Base-by-base conservation (phyloP, 148 eudicot species). In the Agrostemma githago region DNA sequence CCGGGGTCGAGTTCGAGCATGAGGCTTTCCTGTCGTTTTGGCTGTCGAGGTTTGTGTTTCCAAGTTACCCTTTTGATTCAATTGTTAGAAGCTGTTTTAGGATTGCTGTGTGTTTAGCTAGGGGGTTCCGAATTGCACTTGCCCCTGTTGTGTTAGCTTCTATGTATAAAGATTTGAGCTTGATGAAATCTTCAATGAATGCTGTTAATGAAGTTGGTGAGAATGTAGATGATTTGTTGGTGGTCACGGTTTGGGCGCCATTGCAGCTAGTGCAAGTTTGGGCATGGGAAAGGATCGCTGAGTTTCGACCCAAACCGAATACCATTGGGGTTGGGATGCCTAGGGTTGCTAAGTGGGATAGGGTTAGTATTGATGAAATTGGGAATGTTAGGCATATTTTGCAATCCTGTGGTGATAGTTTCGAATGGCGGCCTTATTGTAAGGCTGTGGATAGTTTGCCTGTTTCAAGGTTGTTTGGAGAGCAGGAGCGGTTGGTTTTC, bases 261-360 rank as follows among this genome's bases (percentile, higher is more conserved):
- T 15, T 86, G 21, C 84, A 82, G 10, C 66, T 77, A 8, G 82
- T 86, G 5, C 88, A 86, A 57, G 62, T 79, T 42, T 89, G 92
- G 92, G 86, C 74, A 16, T 89, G 88, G 85, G 92, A 89, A 51
- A 82, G 92, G 75, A 82, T 85, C 39, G 84, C 84, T 3, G 21
- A 39, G 2, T 69, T 89, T 46, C 19, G 79, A 46, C 89, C 88
- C 11, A 72, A 59, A 2, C 80, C 84, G 37, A 68, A n/a, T 3
- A 7, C 19, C 5, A 38, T 78, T 46, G 54, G 34, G n/a, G 43
- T 2, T 42, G 85, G 79, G 7, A 77, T 72, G 60, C 84, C 88
- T 6, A 80, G 89, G 72, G 17, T 76, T 65, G 86, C 83, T 9
- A 74, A 85, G 39, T 88, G 91, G 91, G 46, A 81, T 65, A 46